Evolutionary conservation across 2,329 filamentous ascomycete species (phyloP).

Genomic region (Acephala macrosclerotiorum): DNA sequence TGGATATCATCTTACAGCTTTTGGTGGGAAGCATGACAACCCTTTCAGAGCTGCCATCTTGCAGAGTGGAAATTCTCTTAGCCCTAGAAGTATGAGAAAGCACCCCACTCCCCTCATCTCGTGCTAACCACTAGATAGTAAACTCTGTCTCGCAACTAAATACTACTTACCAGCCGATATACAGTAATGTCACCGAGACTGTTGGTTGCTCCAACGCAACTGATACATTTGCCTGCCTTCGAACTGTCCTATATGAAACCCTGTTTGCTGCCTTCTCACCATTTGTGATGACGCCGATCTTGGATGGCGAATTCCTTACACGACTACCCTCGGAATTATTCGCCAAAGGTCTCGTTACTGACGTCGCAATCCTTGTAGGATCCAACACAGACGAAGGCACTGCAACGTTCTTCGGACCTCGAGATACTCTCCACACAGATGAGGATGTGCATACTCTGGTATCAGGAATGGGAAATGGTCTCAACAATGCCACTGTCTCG

Average conservation of each 20-base stretch:
- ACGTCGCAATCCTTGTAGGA: slow-evolving; percentile 56
- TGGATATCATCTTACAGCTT: background rate
- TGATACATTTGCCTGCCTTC: background rate
- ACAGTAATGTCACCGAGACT: background rate
- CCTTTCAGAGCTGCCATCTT: background rate
- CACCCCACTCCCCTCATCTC: too few relatives aligned
- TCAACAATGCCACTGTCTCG: background rate
- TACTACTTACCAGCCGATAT: background rate
- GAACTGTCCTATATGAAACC: background rate
- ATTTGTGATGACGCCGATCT: too few relatives aligned
- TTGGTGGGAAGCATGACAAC: background rate
- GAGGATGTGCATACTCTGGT: slow-evolving; percentile 51
- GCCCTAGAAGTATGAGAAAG: too few relatives aligned
- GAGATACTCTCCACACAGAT: slow-evolving; percentile 52
- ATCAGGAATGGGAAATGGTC: background rate
- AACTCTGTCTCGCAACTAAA: too few relatives aligned
- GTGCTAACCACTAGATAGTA: background rate
- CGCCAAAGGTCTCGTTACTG: background rate
- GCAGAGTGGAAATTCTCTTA: background rate
- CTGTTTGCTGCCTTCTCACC: background rate
- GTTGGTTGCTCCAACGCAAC: background rate
- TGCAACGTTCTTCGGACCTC: slow-evolving; percentile 55
- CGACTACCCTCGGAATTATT: background rate
- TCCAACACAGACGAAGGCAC: slow-evolving; percentile 72
- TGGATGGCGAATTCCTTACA: background rate